Evolutionary conservation across 78 protist genomes (phyloP).

Genomic region (Dictyostelium intermedium): DNA sequence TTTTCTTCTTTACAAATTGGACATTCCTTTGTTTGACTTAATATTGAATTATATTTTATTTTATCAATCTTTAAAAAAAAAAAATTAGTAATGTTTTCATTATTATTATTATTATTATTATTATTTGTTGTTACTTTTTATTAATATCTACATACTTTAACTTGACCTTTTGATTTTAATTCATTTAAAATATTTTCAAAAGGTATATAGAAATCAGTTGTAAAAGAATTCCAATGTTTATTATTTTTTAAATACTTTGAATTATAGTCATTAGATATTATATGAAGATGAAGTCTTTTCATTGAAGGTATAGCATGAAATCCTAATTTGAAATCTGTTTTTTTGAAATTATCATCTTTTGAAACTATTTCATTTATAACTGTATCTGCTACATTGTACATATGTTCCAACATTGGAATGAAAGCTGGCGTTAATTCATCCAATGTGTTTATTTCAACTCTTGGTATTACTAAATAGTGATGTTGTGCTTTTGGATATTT

Average conservation of each 20-base stretch:
- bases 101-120: not conserved
- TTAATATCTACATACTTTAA: not conserved
- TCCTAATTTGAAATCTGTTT: constrained; percentile 39
- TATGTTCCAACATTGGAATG: constrained; percentile 18
- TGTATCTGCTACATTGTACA: not conserved
- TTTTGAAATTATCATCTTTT: not conserved
- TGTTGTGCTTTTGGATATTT: constrained; percentile 75
- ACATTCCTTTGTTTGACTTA: not conserved
- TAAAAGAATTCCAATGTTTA: constrained; percentile 91
- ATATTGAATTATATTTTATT: not conserved
- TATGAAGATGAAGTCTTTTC: constrained; percentile 83
- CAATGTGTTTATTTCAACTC: not conserved
- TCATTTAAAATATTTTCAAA: not conserved
- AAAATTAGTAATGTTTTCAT: not conserved
- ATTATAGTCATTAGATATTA: constrained; percentile 83
- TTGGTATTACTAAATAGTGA: constrained; percentile 70
- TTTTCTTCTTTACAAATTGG: not conserved
- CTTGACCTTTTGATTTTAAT: not conserved
- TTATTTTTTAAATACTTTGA: constrained; percentile 79
- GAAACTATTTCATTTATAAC: not conserved
- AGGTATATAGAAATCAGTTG: constrained; percentile 78
- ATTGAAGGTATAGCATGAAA: constrained; percentile 84
- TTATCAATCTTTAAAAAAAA: not conserved
- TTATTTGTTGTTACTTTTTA: not conserved
- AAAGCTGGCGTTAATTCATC: not conserved